Base-by-base conservation (phyloP, 345 rosid genomes). In the Bruguiera parviflora region DNA sequence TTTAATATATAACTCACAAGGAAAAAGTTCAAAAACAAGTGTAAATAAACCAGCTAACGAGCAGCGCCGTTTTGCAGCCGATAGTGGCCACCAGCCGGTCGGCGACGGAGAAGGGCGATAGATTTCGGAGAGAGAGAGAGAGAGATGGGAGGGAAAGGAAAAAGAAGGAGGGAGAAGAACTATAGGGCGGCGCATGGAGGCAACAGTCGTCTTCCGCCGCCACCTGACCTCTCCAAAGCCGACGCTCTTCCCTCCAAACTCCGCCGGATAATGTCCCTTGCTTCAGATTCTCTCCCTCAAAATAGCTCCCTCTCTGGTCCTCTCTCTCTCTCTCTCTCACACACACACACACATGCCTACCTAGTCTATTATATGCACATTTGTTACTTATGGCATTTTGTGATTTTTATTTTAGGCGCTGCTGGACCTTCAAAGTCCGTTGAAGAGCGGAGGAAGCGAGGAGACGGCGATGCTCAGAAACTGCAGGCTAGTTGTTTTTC, bases 141-240 rank as follows among this genome's bases (percentile, higher is more conserved):
- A 73, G 77, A 65, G 75, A 92, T 91, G 98, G 96, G 87, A 69
- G 88, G 93, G 51, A 91, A 94, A 80, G 98, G 95, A 43, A 81
- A 75, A 72, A 85, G 74, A 61, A 82, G 98, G 64, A 82, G 98
- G 82, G 96, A 89, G 78, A 94, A 86, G 78, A 94, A 94, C 76
- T 91, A 84, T 78, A 59, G 65, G 66, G 93, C 93, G 18, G 95
- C 93, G 20, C 97, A 94, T 72, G 96, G 97, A 56, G 89, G 89
- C 21, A 71, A 80, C 69, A 70, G 74, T 55, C 73, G 87, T 13
- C 93, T 95, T 15, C 99, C 99, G 52, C 96, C 96, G 32, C 96
- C 99, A 2, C 99, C 96, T 59, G 79, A 89, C 61, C 84, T 79
- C 69, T 84, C 92, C 24, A 78, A 86, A 70, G 77, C 81, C 63